phyloP scores from a whole-genome alignment of 768 basidiomycete genomes.

The Lepiota subincarnata region DNA sequence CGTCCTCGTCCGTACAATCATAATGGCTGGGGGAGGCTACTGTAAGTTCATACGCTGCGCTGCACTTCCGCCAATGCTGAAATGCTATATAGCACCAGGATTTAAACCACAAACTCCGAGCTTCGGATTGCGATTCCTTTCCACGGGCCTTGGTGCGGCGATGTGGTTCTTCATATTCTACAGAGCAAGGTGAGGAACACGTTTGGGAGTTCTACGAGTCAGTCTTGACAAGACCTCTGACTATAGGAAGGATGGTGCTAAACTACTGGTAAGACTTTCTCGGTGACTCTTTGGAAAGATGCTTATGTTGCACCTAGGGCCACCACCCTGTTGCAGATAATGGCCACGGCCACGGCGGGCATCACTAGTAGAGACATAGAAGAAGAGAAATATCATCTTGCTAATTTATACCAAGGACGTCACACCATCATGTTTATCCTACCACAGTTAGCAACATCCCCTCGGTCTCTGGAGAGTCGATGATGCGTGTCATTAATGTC shows the following conservation, averaged over 20 bases:
- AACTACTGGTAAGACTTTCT: slow-evolving; percentile 52
- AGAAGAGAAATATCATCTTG: background rate
- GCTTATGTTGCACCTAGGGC: slow-evolving; percentile 33
- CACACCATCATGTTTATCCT: background rate
- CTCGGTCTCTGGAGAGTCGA: background rate
- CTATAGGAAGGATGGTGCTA: slow-evolving; percentile 69
- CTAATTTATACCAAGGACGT: slow-evolving; percentile 4
- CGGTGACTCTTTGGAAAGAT: background rate
- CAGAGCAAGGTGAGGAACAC: slow-evolving; percentile 70
- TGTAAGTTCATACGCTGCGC: slow-evolving; percentile 19
- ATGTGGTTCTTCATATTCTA: slow-evolving; percentile 99
- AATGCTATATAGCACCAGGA: slow-evolving; percentile 51
- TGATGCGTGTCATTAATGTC: background rate
- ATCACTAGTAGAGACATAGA: slow-evolving; percentile 31
- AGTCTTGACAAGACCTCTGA: background rate
- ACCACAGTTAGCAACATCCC: background rate
- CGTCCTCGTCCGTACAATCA: slow-evolving; percentile 24
- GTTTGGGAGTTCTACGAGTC: background rate
- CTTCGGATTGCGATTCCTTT: slow-evolving; percentile 68
- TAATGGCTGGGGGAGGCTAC: slow-evolving; percentile 39
- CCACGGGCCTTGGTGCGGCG: slow-evolving; percentile 82
- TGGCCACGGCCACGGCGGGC: slow-evolving; percentile 30
- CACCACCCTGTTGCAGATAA: slow-evolving; percentile 40
- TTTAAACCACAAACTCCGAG: slow-evolving; percentile 88
- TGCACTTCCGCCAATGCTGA: slow-evolving; percentile 7